Conservation (phyloP, 345 rosid genomes). For the Balakata baccata region DNA sequence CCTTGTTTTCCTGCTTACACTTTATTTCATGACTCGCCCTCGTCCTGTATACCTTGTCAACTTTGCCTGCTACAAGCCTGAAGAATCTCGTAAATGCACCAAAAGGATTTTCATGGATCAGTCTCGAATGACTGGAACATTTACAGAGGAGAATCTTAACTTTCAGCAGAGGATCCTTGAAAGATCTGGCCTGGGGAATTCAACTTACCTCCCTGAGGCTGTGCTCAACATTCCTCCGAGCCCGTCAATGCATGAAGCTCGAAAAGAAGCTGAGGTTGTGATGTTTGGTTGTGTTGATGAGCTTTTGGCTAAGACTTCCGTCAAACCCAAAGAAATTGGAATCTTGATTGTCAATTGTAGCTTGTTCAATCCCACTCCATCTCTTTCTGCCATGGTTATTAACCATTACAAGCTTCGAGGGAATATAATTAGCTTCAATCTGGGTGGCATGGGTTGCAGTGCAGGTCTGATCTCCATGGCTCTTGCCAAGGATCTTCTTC, state of each 20-base stretch:
- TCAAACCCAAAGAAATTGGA: conserved; percentile 23
- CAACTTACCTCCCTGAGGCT: conserved; percentile 36
- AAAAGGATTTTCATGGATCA: conserved; percentile 38
- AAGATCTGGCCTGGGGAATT: conserved; percentile 35
- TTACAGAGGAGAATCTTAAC: conserved; percentile 28
- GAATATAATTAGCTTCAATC: conserved; percentile 22
- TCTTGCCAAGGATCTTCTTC: conserved; percentile 25
- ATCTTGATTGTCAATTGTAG: conserved; percentile 25
- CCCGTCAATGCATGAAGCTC: conserved; percentile 32
- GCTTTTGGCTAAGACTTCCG: conserved; percentile 22
- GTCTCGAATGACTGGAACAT: conserved; percentile 25
- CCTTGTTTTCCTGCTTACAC: conserved; percentile 20
- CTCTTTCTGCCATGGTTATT: conserved; percentile 24
- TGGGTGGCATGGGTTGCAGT: conserved; percentile 27
- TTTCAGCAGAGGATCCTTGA: conserved; percentile 34
- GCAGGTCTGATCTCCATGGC: conserved; percentile 23
- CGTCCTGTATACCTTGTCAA: conserved; percentile 36
- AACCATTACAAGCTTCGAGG: conserved; percentile 28
- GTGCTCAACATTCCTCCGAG: conserved; percentile 31
- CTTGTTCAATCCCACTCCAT: conserved; percentile 24
- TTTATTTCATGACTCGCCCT: conserved; percentile 34
- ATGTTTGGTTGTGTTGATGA: conserved; percentile 26
- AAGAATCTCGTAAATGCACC: conserved; percentile 32
- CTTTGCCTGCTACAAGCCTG: conserved; percentile 39
- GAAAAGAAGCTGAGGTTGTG: conserved; percentile 31